phyloP scores from a whole-genome alignment of 225 moss, liverwort and hornwort species.

The Sphagnum contortum region DNA sequence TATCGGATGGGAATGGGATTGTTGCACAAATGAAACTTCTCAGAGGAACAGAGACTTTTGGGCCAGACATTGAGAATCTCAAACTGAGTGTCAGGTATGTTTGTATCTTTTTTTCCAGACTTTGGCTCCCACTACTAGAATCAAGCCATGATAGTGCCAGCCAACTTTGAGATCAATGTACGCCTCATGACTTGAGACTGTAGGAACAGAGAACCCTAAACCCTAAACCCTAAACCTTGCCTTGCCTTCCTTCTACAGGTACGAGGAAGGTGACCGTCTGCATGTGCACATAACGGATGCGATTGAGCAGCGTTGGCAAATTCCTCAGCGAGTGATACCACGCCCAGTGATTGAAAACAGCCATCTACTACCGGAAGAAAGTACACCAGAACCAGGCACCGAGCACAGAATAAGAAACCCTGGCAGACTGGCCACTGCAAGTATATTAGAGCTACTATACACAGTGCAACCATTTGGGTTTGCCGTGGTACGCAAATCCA shows the following conservation, averaged over 20 bases:
- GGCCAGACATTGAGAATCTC: slow-evolving; percentile 33
- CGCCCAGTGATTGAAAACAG: slow-evolving; percentile 19
- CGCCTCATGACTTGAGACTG: neutral
- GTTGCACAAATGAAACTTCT: slow-evolving; percentile 45
- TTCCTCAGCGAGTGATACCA: slow-evolving; percentile 29
- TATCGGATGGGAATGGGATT: slow-evolving; percentile 26
- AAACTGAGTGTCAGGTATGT: slow-evolving; percentile 39
- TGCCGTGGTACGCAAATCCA: slow-evolving; percentile 40
- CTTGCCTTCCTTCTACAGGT: slow-evolving; percentile 13
- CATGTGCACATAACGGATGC: slow-evolving; percentile 46
- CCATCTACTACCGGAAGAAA: no score
- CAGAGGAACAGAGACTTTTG: slow-evolving; percentile 23
- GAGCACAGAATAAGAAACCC: no score
- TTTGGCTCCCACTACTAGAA: neutral
- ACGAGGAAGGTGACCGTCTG: slow-evolving; percentile 33
- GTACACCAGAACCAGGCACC: no score
- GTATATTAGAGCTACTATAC: slow-evolving; percentile 51
- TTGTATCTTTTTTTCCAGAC: neutral
- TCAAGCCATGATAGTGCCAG: no score
- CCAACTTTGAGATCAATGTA: neutral
- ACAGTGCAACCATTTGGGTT: slow-evolving; percentile 69
- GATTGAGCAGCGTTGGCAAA: slow-evolving; percentile 25
- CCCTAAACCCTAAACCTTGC: neutral
- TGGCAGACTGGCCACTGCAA: slow-evolving; percentile 2
- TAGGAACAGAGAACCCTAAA: no score